phyloP scores from a whole-genome alignment of 768 basidiomycete species.

The Filobasidium wieringae region DNA sequence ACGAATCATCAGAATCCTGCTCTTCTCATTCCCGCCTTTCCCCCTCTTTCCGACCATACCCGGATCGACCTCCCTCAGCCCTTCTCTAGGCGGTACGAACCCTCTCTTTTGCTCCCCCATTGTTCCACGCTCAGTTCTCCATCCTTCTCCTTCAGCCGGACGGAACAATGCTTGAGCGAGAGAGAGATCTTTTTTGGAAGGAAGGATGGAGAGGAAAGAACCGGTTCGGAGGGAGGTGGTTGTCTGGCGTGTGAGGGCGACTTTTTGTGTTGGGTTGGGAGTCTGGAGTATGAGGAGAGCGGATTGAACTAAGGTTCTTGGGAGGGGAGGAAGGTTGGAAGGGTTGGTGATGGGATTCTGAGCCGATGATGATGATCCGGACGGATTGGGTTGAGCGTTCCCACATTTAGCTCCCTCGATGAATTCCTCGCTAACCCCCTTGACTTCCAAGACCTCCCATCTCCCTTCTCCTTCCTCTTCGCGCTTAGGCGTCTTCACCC shows the following conservation, averaged over 20 bases:
- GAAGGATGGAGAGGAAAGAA: conserved; percentile 55
- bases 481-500: conserved; percentile 17
- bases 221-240: conserved; percentile 60
- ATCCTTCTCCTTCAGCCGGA: conserved; percentile 33
- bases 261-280: conserved; percentile 56
- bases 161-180: conserved; percentile 44
- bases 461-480: conserved; percentile 2
- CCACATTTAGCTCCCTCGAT: no score
- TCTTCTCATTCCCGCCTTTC: conserved; percentile 46
- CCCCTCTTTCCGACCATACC: conserved; percentile 50
- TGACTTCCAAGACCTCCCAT: conserved; percentile 29
- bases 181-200: conserved; percentile 31
- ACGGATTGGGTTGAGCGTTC: no score
- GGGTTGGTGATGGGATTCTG: conserved; percentile 1
- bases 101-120: not conserved
- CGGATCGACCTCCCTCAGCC: conserved; percentile 34
- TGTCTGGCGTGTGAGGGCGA: conserved; percentile 50
- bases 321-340: conserved; percentile 25
- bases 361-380: no score
- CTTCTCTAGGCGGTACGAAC: conserved; percentile 28
- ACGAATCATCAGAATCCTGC: conserved; percentile 58
- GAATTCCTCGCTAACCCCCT: conserved; percentile 27
- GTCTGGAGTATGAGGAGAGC: conserved; percentile 69
- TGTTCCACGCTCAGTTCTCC: not conserved
- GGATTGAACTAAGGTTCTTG: conserved; percentile 64